Percentiles rank a stretch among this genome's conserved stretches.
Conservation (phyloP, 2,329 filamentous ascomycete genomes). For the Calonectria pteridis region DNA sequence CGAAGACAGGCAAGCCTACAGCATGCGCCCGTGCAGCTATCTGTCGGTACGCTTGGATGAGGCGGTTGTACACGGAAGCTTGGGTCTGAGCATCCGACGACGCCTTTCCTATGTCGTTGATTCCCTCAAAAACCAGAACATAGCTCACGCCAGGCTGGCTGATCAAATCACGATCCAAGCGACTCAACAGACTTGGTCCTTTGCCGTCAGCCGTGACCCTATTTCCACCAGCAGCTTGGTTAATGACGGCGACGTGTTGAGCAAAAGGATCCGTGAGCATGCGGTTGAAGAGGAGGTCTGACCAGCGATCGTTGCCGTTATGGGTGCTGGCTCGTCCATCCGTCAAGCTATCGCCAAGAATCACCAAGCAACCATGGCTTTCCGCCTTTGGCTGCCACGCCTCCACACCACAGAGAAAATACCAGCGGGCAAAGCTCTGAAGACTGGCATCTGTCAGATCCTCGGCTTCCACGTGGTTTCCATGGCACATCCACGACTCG, state of each 20-base stretch:
- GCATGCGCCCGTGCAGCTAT: background rate
- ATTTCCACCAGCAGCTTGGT: conserved; percentile 10
- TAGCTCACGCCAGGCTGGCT: background rate
- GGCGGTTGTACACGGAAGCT: background rate
- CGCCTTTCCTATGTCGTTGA: conserved; percentile 9
- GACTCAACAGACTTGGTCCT: background rate
- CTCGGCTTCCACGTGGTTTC: background rate
- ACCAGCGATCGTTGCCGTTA: conserved; percentile 12
- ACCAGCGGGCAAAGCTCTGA: background rate
- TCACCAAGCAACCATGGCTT: background rate
- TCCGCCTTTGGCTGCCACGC: background rate
- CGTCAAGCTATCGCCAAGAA: conserved; percentile 1
- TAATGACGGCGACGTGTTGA: background rate
- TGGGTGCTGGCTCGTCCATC: conserved; percentile 2
- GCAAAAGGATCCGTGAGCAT: conserved; percentile 22
- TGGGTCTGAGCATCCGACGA: background rate
- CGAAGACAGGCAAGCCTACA: background rate
- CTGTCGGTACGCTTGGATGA: conserved; percentile 1
- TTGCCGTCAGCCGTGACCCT: background rate
- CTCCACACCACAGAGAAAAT: background rate
- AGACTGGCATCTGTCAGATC: background rate
- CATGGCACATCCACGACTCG: conserved; percentile 3
- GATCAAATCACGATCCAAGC: conserved; percentile 3
- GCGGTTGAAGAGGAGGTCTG: background rate
- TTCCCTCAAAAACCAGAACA: background rate